Conservation (phyloP, 106 monocot genomes). For the Dendrobium chrysotoxum region DNA sequence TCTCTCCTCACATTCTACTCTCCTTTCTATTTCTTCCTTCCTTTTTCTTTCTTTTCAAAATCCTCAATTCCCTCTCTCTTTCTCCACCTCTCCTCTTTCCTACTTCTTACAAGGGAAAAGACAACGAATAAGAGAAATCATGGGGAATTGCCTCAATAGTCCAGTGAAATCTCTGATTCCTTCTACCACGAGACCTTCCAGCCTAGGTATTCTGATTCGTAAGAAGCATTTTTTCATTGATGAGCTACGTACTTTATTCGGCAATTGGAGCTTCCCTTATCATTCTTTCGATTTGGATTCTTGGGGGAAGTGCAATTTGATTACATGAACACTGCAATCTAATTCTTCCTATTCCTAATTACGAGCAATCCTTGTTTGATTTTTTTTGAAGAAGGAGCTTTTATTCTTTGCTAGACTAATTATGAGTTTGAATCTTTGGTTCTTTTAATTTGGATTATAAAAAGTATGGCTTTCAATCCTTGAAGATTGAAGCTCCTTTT, state of each 20-base stretch:
- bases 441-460: too few relatives aligned
- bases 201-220: background rate
- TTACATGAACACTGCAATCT: background rate
- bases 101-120: too few relatives aligned
- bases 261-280: background rate
- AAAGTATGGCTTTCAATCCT: too few relatives aligned
- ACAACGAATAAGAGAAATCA: background rate
- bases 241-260: background rate
- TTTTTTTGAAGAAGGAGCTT: too few relatives aligned
- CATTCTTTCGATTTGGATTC: background rate
- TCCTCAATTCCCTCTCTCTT: background rate
- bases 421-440: too few relatives aligned
- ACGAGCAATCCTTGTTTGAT: too few relatives aligned
- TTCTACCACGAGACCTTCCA: background rate
- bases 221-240: background rate
- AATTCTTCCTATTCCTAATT: too few relatives aligned
- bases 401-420: too few relatives aligned
- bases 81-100: background rate
- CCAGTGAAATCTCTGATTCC: background rate
- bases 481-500: too few relatives aligned
- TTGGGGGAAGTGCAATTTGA: background rate
- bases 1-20: background rate
- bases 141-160: slow-evolving; percentile 1
- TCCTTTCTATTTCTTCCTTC: background rate
- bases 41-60: background rate